Evolutionary conservation across 2,329 filamentous ascomycete genomes (phyloP).

Genomic region (Davidsoniella eucalypti): DNA sequence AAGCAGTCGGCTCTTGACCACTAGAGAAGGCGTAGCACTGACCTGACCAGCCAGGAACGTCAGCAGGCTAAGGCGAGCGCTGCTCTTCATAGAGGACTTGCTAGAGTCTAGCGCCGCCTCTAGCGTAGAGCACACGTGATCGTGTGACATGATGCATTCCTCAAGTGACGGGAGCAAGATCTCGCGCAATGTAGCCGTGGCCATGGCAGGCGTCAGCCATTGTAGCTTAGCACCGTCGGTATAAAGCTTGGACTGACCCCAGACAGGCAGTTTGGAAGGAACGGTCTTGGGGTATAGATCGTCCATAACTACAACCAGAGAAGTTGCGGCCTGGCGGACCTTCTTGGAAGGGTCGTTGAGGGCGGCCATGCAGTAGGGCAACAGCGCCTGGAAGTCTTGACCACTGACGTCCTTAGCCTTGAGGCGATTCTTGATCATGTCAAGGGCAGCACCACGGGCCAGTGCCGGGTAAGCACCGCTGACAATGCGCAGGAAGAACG

Average conservation of each 20-base stretch:
- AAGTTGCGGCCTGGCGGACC: slow-evolving; percentile 59
- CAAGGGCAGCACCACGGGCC: slow-evolving; percentile 52
- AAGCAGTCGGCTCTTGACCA: slow-evolving; percentile 57
- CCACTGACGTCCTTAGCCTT: slow-evolving; percentile 31
- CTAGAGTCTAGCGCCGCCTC: slow-evolving; percentile 25
- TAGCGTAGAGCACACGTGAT: slow-evolving; percentile 50
- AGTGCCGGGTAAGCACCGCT: slow-evolving; percentile 53
- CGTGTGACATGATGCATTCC: slow-evolving; percentile 68
- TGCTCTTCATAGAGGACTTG: slow-evolving; percentile 37
- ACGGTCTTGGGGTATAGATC: slow-evolving; percentile 28
- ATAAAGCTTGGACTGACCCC: slow-evolving; percentile 52
- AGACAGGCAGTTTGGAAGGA: slow-evolving; percentile 25
- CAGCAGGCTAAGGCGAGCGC: slow-evolving; percentile 47
- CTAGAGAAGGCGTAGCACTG: slow-evolving; percentile 47
- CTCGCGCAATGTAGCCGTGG: slow-evolving; percentile 43
- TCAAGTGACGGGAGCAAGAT: slow-evolving; percentile 63
- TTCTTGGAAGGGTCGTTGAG: slow-evolving; percentile 60
- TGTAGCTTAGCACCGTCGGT: slow-evolving; percentile 35
- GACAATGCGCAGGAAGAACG: slow-evolving; percentile 63
- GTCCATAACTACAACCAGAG: slow-evolving; percentile 43
- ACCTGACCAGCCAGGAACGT: slow-evolving; percentile 60
- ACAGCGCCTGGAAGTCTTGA: slow-evolving; percentile 56
- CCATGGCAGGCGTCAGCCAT: slow-evolving; percentile 42
- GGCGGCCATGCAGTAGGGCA: slow-evolving; percentile 67
- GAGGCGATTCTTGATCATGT: slow-evolving; percentile 42